Conservation (phyloP, 2,329 filamentous ascomycete species). For the Fusarium sp. region DNA sequence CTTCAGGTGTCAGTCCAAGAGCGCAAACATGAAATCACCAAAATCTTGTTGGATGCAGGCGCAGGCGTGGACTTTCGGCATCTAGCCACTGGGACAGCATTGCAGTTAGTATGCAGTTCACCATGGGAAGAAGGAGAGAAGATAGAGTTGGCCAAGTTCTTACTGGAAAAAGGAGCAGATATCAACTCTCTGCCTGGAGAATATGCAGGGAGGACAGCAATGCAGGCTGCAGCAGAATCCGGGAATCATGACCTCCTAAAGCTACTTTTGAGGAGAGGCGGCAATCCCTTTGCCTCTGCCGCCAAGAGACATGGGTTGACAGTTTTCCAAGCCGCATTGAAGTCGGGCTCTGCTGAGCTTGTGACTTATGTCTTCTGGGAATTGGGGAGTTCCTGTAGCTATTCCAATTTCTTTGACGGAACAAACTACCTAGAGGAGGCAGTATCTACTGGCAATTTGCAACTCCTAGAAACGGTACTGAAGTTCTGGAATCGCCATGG, state of each 20-base stretch:
- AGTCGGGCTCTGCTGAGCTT: too few relatives aligned
- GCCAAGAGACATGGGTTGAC: neutral
- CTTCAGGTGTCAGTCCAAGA: accelerated
- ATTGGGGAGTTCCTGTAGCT: accelerated
- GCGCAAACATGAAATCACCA: accelerated
- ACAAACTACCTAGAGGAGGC: neutral
- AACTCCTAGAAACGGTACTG: accelerated
- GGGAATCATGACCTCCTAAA: neutral
- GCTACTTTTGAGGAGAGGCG: accelerated
- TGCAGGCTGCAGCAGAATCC: neutral
- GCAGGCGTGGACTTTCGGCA: neutral
- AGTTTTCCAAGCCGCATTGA: too few relatives aligned
- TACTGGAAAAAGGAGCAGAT: neutral
- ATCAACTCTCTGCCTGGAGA: neutral
- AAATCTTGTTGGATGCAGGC: neutral
- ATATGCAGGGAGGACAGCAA: neutral
- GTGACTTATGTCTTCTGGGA: neutral
- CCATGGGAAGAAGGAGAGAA: accelerated
- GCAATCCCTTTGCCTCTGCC: accelerated
- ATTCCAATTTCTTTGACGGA: accelerated
- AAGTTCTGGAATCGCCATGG: accelerated
- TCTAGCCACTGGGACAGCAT: neutral
- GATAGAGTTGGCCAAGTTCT: accelerated
- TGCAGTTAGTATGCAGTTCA: neutral
- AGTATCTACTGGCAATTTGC: accelerated